A percentile compares a stretch with the other conserved stretches of the same genome.
Conservation (phyloP, 2,329 filamentous ascomycete genomes). For the Colletotrichum spinosum region DNA sequence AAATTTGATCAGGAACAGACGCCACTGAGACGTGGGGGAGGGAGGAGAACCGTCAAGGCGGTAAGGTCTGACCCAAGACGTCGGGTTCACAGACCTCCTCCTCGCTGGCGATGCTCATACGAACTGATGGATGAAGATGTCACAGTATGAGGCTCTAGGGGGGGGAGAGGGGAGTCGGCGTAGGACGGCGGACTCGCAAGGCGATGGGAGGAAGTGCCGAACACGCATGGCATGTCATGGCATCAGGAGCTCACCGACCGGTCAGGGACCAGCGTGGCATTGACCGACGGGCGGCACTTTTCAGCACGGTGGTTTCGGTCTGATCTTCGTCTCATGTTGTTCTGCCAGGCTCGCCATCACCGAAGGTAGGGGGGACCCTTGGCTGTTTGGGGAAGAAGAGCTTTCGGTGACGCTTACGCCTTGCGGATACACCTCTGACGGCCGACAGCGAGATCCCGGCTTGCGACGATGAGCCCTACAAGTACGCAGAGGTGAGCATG, state of each 20-base stretch:
- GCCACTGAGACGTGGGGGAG: not conserved
- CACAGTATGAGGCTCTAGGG: too few species aligned
- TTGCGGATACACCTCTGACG: not conserved
- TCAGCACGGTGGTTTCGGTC: conserved; percentile 25
- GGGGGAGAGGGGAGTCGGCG: too few species aligned
- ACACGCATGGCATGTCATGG: conserved; percentile 7
- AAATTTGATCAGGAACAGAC: conserved; percentile 21
- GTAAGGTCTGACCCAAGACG: too few species aligned
- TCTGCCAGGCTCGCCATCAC: conserved; percentile 20
- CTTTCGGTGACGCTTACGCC: not conserved
- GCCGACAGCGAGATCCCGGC: conserved; percentile 28
- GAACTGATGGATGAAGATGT: not conserved
- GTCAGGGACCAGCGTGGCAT: not conserved
- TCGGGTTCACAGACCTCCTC: too few species aligned
- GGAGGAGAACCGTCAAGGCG: not conserved
- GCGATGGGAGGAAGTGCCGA: too few species aligned
- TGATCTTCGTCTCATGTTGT: conserved; percentile 33
- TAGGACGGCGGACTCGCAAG: too few species aligned
- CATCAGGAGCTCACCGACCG: too few species aligned
- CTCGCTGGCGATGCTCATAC: too few species aligned
- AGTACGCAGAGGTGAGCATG: not conserved
- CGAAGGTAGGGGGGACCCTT: conserved; percentile 1
- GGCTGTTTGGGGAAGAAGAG: not conserved
- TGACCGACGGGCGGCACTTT: not conserved
- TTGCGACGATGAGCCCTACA: conserved; percentile 1